Evolutionary conservation across 2,329 filamentous ascomycete species (phyloP).

Genomic region (Nothophoma quercina): DNA sequence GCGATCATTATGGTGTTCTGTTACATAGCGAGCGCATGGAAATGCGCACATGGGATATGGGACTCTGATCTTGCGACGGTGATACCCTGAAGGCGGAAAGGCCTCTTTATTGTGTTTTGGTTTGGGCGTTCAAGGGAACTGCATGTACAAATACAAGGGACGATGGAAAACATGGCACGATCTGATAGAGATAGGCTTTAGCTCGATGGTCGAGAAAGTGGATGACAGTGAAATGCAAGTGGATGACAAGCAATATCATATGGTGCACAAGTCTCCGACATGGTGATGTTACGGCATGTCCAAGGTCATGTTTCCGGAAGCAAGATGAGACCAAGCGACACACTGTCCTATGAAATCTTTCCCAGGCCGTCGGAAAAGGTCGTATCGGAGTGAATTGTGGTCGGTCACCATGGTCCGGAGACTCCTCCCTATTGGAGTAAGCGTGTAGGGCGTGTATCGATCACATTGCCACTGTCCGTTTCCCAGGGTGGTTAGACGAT

Average conservation of each 20-base stretch:
- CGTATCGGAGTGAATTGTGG: neutral
- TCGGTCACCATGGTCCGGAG: neutral
- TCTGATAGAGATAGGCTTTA: neutral
- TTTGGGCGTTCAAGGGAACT: neutral
- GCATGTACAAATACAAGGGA: neutral
- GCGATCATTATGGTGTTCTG: slow-evolving; percentile 4
- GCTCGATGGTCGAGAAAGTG: neutral
- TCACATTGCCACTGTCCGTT: neutral
- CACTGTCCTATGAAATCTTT: too few species aligned
- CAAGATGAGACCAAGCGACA: neutral
- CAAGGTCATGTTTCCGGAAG: neutral
- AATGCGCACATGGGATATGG: slow-evolving; percentile 2
- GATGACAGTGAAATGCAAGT: neutral
- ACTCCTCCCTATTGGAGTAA: neutral
- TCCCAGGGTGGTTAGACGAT: slow-evolving; percentile 7
- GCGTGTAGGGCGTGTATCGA: slow-evolving; percentile 16
- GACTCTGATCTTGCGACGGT: slow-evolving; percentile 14
- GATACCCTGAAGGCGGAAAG: slow-evolving; percentile 17
- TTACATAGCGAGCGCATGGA: slow-evolving; percentile 12
- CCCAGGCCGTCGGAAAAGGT: slow-evolving; percentile 8
- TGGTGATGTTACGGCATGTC: too few species aligned
- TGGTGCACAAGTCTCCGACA: too few species aligned
- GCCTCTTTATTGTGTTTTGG: slow-evolving; percentile 10
- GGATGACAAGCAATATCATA: neutral
- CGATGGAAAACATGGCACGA: neutral